phyloP scores from a whole-genome alignment of 2,329 filamentous ascomycete species.

The Botrytis hyacinthi region DNA sequence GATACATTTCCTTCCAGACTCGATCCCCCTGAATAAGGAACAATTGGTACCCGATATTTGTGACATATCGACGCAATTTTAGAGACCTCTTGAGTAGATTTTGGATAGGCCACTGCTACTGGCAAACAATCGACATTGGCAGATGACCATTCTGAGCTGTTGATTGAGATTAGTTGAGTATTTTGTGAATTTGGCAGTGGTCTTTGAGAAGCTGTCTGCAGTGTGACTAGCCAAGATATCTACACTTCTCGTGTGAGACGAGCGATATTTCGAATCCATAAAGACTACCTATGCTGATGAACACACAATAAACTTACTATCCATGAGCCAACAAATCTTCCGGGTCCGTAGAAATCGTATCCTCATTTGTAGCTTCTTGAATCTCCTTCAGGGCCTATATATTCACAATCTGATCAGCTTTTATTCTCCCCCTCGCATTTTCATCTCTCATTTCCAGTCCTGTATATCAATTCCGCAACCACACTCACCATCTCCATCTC shows the following conservation, averaged over 20 bases:
- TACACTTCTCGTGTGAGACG: background rate
- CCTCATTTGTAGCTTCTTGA: constrained; percentile 49
- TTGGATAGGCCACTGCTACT: constrained; percentile 63
- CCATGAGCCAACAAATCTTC: constrained; percentile 61
- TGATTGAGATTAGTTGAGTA: background rate
- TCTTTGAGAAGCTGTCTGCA: background rate
- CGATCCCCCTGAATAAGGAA: constrained; percentile 78
- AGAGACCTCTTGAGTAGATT: constrained; percentile 59
- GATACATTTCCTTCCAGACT: constrained; percentile 90
- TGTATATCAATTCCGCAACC: background rate
- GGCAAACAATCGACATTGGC: constrained; percentile 59
- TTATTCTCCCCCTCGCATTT: background rate
- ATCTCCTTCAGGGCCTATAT: constrained; percentile 56
- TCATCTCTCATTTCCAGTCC: background rate
- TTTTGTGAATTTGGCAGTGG: background rate
- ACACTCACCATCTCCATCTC: constrained; percentile 51
- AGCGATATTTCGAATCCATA: background rate
- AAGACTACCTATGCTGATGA: background rate
- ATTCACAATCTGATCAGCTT: constrained; percentile 6
- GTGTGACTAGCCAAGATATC: background rate
- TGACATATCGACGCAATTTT: constrained; percentile 67
- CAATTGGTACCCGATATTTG: constrained; percentile 77
- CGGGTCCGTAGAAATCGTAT: constrained; percentile 60
- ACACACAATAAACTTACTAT: constrained; percentile 40
- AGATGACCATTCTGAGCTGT: constrained; percentile 60